Base-by-base conservation (phyloP, 495 filamentous ascomycete genomes). In the Staphylotrichum tortipilum region DNA sequence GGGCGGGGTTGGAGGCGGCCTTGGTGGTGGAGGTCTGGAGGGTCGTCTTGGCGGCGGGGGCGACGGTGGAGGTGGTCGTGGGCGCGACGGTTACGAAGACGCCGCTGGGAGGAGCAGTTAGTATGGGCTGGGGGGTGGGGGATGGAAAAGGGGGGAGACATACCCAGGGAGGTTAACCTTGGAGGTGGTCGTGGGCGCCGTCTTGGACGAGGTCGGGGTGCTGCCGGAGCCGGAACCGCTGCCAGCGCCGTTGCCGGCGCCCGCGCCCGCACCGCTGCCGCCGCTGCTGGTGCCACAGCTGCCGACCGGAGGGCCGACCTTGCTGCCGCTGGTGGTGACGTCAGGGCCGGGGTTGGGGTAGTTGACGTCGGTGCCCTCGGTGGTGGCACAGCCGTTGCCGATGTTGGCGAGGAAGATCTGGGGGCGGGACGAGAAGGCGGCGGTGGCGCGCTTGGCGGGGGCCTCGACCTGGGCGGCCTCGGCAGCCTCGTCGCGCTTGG, bases 321-420 rank as follows among this genome's bases (percentile, higher is more conserved):
- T 63, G 41, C 53, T 55, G 7, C 58, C 64, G n/a, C 47, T 57
- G 45, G 31, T 49, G 49, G 69, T 66, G 30, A 89, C 74, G 46
- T 83, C 75, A 7, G 72, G 68, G 42, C 88, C 88, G 7, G 87
- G 84, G 53, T 88, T 66, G n/a, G 85, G 85, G 66, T 81, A 92
- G 12, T 76, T 65, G 26, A 83, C 74, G 39, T 87, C 78, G 43
- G 60, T 37, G 3, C 59, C 63, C 48, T 83, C 78, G 36, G 57
- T 53, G 29, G 82, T 85, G 15, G 50, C 62, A 60, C 74, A 84
- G 49, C 69, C 60, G 60, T 69, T 71, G 47, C 60, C 68, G 26
- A 84, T 47, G 60, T 85, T 82, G 35, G 81, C 81, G 35, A 77
- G 56, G 58, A 82, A 82, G 44, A 85, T 62, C 35, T 70, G 47